phyloP scores from a whole-genome alignment of 441 rosid species.

The Lepidium campestre region DNA sequence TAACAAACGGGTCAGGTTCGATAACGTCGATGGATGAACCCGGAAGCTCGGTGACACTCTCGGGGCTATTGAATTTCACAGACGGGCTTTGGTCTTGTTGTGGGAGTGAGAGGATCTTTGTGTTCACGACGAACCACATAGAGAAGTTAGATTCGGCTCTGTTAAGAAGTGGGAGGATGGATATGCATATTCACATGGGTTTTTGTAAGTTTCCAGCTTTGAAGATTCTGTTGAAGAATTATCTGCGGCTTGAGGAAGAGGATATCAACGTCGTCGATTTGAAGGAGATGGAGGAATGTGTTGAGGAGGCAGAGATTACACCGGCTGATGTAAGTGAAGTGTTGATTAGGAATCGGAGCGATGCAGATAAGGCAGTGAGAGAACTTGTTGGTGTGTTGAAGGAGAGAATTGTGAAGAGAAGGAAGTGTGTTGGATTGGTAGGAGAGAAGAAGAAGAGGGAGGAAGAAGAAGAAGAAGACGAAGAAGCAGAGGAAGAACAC shows the following conservation, averaged over 20 bases:
- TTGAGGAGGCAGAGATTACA: slow-evolving; percentile 68
- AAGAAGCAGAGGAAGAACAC: slow-evolving; percentile 53
- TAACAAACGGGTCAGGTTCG: slow-evolving; percentile 46
- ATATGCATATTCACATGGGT: slow-evolving; percentile 87
- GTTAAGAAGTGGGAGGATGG: slow-evolving; percentile 89
- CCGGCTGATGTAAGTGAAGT: slow-evolving; percentile 92
- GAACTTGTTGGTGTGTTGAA: slow-evolving; percentile 55
- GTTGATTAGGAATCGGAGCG: slow-evolving; percentile 59
- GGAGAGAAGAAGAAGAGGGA: slow-evolving; percentile 23
- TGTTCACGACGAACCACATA: slow-evolving; percentile 85
- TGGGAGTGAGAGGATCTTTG: slow-evolving; percentile 86
- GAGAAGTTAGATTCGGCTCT: slow-evolving; percentile 83
- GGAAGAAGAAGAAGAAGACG: slow-evolving; percentile 9
- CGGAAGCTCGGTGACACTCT: slow-evolving; percentile 49
- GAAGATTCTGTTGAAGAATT: slow-evolving; percentile 68
- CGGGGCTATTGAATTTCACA: slow-evolving; percentile 83
- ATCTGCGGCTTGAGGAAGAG: slow-evolving; percentile 39
- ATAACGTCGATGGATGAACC: slow-evolving; percentile 25
- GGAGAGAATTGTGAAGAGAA: slow-evolving; percentile 36
- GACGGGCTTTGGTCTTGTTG: slow-evolving; percentile 97
- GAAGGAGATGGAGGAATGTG: slow-evolving; percentile 38
- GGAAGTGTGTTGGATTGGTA: slow-evolving; percentile 11
- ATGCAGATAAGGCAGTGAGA: slow-evolving; percentile 43
- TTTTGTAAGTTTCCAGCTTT: slow-evolving; percentile 57
- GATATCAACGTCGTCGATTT: slow-evolving; percentile 27